Evolutionary conservation across 257 asterid species (phyloP).

Genomic region (Ehretia macrophylla): DNA sequence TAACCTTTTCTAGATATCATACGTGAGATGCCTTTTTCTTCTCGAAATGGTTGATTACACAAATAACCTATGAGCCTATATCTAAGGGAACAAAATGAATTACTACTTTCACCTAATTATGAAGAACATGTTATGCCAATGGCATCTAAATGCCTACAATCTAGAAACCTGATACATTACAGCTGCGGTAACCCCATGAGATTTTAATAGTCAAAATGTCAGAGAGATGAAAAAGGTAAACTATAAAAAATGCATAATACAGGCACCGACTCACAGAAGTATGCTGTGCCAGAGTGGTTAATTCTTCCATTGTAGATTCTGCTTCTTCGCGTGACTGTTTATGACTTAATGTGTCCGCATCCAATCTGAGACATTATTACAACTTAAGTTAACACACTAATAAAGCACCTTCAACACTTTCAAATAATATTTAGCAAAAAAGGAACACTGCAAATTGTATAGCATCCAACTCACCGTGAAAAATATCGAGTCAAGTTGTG

Average conservation of each 20-base stretch:
- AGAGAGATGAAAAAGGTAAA: neutral
- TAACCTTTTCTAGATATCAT: neutral
- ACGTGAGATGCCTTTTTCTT: too few species aligned
- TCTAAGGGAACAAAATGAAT: too few species aligned
- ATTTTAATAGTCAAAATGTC: too few species aligned
- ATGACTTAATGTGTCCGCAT: constrained; percentile 58
- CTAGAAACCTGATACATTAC: too few species aligned
- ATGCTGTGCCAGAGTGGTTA: constrained; percentile 75
- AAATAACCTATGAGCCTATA: too few species aligned
- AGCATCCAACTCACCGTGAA: constrained; percentile 48
- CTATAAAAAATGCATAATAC: neutral
- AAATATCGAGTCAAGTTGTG: constrained; percentile 84
- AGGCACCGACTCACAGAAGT: constrained; percentile 68
- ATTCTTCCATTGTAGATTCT: constrained; percentile 81
- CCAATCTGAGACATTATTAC: constrained; percentile 63
- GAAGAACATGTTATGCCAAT: too few species aligned
- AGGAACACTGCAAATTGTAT: neutral
- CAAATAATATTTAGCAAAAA: constrained; percentile 6
- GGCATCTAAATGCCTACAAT: too few species aligned
- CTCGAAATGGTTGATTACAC: too few species aligned
- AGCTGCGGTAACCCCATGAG: too few species aligned
- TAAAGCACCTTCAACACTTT: neutral
- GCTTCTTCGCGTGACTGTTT: constrained; percentile 70
- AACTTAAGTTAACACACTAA: neutral
- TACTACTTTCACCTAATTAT: too few species aligned